A percentile compares a stretch with the other conserved stretches of the same genome.
phyloP scores from a whole-genome alignment of 2,329 filamentous ascomycete species.

The Venturia pyrina region DNA sequence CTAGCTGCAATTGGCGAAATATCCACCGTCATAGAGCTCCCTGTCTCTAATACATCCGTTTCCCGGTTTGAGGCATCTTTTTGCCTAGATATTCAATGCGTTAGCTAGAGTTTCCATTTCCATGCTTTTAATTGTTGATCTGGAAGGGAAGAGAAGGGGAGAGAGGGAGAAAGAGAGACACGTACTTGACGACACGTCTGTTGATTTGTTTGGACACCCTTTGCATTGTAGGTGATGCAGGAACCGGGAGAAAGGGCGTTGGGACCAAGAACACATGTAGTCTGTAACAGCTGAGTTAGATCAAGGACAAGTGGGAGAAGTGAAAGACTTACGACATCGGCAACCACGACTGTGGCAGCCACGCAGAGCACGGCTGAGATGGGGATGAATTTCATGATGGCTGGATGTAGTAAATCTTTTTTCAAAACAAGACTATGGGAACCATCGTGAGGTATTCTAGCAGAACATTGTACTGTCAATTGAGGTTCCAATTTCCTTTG shows the following conservation, averaged over 20 bases:
- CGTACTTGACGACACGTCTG: background rate
- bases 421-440: background rate
- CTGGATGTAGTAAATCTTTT: too few species aligned
- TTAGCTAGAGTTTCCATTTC: too few species aligned
- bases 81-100: background rate
- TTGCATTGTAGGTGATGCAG: background rate
- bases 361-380: background rate
- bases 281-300: background rate
- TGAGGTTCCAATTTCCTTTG: too few species aligned
- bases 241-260: background rate
- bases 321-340: background rate
- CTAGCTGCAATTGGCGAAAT: background rate
- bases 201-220: background rate
- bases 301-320: background rate
- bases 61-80: background rate
- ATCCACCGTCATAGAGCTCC: background rate
- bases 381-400: background rate
- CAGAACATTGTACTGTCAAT: too few species aligned
- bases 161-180: too few species aligned
- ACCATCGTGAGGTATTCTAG: too few species aligned
- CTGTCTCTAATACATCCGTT: background rate
- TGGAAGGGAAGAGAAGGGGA: too few species aligned
- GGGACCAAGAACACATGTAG: background rate
- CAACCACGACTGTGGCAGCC: background rate
- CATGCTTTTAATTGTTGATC: too few species aligned